These are phyloP conservation scores for Solanum lignicaule DNA, from an alignment of 257 asterid species.

Conservation along the genomic window DNA sequence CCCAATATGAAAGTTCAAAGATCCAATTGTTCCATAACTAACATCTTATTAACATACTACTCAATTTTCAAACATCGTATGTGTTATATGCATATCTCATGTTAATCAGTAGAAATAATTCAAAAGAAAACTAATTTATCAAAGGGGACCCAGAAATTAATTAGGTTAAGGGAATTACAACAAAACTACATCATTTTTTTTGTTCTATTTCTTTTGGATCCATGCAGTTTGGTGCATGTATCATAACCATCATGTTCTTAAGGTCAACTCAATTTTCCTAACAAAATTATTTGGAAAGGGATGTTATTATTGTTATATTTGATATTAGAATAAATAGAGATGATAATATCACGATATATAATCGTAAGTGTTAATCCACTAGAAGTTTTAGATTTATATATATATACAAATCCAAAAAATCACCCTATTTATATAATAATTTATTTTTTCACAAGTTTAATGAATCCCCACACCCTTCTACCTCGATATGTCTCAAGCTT, in stretches of 20 bases:
- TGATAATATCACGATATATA: not conserved
- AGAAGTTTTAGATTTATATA: no score
- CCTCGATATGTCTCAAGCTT: not conserved
- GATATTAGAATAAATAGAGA: no score
- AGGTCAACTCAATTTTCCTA: not conserved
- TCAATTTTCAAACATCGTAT: not conserved
- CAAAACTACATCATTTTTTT: not conserved
- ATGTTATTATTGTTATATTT: not conserved
- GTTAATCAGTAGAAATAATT: not conserved
- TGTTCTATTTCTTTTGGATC: not conserved
- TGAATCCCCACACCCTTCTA: not conserved
- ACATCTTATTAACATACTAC: no score
- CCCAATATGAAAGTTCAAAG: not conserved
- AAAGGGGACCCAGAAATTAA: not conserved
- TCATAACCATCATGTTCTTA: not conserved
- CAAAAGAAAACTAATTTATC: not conserved
- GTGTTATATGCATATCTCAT: not conserved
- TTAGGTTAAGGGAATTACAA: not conserved
- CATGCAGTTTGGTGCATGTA: not conserved
- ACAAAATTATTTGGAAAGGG: not conserved
- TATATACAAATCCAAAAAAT: no score
- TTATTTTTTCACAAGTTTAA: no score
- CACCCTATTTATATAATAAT: no score
- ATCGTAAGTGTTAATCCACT: not conserved
- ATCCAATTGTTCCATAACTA: not conserved